Base-by-base conservation (phyloP, 2,329 filamentous ascomycete species). In the Nemania sp. region DNA sequence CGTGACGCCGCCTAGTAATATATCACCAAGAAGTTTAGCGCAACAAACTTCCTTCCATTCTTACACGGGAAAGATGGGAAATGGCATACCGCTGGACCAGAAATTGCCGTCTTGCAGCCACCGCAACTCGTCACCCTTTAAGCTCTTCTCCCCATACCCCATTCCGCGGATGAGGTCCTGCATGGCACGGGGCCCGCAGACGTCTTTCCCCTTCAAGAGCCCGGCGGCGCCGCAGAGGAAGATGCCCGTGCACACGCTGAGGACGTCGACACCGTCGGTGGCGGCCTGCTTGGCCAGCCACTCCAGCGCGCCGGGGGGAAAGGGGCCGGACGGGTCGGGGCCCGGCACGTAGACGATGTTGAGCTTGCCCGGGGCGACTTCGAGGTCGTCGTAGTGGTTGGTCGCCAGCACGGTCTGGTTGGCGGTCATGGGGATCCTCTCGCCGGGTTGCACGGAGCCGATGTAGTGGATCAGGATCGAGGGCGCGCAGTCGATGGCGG, bases 51-150 rank as follows among this genome's bases (percentile, higher is more conserved):
- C n/a, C n/a, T n/a, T n/a, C n/a, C n/a, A n/a, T n/a, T n/a, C n/a
- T n/a, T n/a, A n/a, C n/a, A n/a, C n/a, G n/a, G 26, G 12, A 28
- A 6, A 12, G 12, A 28, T 28, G 28, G n/a, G n/a, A 12, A 15
- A 5, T 15, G 14, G 72, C 75, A 50, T 64, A 79, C 79, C 80
- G 59, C 78, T 77, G 22, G 75, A 77, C 80, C 80, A 83, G 34
- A 83, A 65, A 59, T 78, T 81, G 8, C 78, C 79, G 56, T 82
- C 79, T 51, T 73, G 71, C 31, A 75, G 68, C 80, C 80, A 83
- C 33, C 80, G 68, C 45, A 77, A 64, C 65, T 72, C 71, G 2
- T 78, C 68, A 2, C 79, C 80, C 8, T 76, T 70, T 53, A 79
- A 71, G 49, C 59, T 60, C 54, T 70, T 68, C 17, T 74, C 67